A percentile compares a stretch with the other conserved stretches of the same genome.
phyloP scores from a whole-genome alignment of 306 rosid genomes.

The Senna tora region DNA sequence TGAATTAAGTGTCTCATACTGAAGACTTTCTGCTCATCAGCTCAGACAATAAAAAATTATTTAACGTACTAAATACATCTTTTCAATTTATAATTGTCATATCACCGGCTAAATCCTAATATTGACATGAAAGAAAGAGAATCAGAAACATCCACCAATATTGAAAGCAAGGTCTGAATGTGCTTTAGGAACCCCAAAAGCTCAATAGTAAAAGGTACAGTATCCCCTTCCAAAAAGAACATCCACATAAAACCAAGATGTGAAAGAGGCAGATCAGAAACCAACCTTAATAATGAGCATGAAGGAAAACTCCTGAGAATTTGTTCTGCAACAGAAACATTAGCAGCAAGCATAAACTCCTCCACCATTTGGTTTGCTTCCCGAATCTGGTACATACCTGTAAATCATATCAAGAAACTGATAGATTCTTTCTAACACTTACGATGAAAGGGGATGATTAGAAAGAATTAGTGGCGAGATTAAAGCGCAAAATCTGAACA shows the following conservation, averaged over 20 bases:
- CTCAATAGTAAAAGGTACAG: background rate
- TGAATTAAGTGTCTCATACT: background rate
- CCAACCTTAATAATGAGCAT: constrained; percentile 84
- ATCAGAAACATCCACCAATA: background rate
- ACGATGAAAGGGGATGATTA: no score
- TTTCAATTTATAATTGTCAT: constrained; percentile 10
- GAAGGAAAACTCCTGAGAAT: constrained; percentile 75
- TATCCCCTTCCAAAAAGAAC: constrained; percentile 17
- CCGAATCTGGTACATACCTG: constrained; percentile 97
- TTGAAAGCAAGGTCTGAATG: background rate
- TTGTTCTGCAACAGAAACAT: constrained; percentile 88
- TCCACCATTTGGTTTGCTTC: constrained; percentile 99
- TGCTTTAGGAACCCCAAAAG: constrained; percentile 3
- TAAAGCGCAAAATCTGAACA: no score
- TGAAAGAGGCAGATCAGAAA: constrained; percentile 26
- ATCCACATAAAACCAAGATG: constrained; percentile 4
- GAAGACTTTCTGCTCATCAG: background rate
- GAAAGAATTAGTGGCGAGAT: no score
- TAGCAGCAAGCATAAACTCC: constrained; percentile 99
- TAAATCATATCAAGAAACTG: constrained; percentile 35
- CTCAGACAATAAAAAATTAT: background rate
- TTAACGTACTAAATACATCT: background rate
- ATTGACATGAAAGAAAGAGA: constrained; percentile 11
- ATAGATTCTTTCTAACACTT: no score
- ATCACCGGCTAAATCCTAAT: background rate